These are phyloP conservation scores for Alternaria metachromatica DNA, from an alignment of 2,329 filamentous ascomycete genomes.

Conservation along the genomic window DNA sequence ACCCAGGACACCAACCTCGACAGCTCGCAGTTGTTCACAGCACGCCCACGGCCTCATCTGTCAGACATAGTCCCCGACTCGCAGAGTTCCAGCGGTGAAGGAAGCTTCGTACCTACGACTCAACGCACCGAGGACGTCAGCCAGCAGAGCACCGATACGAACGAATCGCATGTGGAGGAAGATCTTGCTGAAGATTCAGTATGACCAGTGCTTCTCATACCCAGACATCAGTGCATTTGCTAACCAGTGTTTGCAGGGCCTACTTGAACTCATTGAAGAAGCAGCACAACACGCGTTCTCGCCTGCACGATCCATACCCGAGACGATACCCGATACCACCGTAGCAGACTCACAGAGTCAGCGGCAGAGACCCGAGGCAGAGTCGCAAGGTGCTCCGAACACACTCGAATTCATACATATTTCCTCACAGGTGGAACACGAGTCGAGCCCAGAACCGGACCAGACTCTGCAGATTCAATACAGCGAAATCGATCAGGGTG, in stretches of 20 bases:
- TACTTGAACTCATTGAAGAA: conserved; percentile 20
- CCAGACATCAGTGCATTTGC: neutral
- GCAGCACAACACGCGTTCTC: conserved; percentile 18
- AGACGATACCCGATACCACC: conserved; percentile 33
- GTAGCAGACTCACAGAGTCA: conserved; percentile 25
- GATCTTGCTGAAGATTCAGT: conserved; percentile 20
- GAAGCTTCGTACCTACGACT: conserved; percentile 33
- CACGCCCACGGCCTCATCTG: conserved; percentile 4
- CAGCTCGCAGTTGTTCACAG: conserved; percentile 26
- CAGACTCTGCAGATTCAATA: neutral
- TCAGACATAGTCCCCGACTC: conserved; percentile 38
- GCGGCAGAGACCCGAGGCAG: neutral
- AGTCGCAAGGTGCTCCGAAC: conserved; percentile 7
- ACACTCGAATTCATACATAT: conserved; percentile 8
- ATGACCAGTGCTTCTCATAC: neutral
- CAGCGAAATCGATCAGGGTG: neutral
- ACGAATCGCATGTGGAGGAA: conserved; percentile 7
- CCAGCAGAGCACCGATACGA: conserved; percentile 4
- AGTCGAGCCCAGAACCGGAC: neutral
- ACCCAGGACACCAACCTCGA: conserved; percentile 19
- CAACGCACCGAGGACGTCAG: conserved; percentile 22
- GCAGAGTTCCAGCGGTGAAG: conserved; percentile 29
- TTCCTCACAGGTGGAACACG: conserved; percentile 3
- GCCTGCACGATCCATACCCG: conserved; percentile 33
- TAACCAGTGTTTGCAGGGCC: conserved; percentile 18